Conservation (phyloP, 2,329 filamentous ascomycete genomes). For the Tolypocladium inflatum region DNA sequence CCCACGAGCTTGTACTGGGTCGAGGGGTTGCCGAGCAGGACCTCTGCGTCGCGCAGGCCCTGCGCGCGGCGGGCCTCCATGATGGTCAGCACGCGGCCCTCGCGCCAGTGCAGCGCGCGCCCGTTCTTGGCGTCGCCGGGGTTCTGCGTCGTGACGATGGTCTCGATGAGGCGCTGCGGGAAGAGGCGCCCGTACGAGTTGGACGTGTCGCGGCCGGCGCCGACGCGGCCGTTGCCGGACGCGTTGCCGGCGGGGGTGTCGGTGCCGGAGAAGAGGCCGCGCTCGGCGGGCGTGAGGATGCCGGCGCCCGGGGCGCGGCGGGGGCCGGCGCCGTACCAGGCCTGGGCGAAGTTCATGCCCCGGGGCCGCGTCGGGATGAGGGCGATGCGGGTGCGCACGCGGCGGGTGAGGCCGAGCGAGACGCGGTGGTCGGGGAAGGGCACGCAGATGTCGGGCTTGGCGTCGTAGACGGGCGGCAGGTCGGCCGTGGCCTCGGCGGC, state of each 20-base stretch:
- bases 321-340: slow-evolving; percentile 26
- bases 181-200: slow-evolving; percentile 43
- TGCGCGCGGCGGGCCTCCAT: slow-evolving; percentile 62
- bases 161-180: slow-evolving; percentile 46
- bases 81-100: slow-evolving; percentile 52
- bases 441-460: slow-evolving; percentile 51
- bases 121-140: slow-evolving; percentile 48
- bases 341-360: slow-evolving; percentile 40
- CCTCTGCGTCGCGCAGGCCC: slow-evolving; percentile 59
- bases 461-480: slow-evolving; percentile 54
- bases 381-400: slow-evolving; percentile 35
- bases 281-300: slow-evolving; percentile 28
- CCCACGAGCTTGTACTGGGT: slow-evolving; percentile 61
- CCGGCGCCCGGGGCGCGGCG: slow-evolving; percentile 13
- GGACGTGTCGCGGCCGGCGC: slow-evolving; percentile 16
- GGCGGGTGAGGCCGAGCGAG: slow-evolving; percentile 26
- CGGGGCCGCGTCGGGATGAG: slow-evolving; percentile 50
- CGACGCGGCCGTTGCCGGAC: neutral
- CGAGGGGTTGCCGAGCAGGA: slow-evolving; percentile 47
- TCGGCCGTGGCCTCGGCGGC: slow-evolving; percentile 45
- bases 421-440: slow-evolving; percentile 59
- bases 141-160: slow-evolving; percentile 46
- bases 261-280: slow-evolving; percentile 25
- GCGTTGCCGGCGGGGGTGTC: neutral
- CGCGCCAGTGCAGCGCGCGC: slow-evolving; percentile 52